These are phyloP conservation scores for Chenopodium album DNA, from an alignment of 148 eudicot species.

Conservation along the genomic window DNA sequence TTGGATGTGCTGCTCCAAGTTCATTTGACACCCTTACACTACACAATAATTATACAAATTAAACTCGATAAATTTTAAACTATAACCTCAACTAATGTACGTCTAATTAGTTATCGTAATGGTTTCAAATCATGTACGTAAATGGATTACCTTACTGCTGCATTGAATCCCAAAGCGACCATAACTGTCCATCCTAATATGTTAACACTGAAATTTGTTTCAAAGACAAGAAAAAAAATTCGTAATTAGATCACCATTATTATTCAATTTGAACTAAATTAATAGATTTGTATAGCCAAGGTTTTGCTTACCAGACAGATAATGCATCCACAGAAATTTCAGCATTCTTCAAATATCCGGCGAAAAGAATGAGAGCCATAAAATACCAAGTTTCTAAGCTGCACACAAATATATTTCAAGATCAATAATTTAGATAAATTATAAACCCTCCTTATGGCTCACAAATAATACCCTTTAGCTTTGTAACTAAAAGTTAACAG, in stretches of 20 bases:
- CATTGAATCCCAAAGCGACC: conserved; percentile 47
- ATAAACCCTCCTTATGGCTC: too few relatives aligned
- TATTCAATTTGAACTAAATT: too few relatives aligned
- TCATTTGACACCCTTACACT: conserved; percentile 66
- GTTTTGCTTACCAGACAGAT: conserved; percentile 46
- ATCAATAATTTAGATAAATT: too few relatives aligned
- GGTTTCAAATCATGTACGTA: too few relatives aligned
- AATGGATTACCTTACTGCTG: conserved; percentile 47
- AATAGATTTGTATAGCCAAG: too few relatives aligned
- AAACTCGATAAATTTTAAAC: neutral
- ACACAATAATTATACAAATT: neutral
- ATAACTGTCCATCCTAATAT: conserved; percentile 46
- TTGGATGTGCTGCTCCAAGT: conserved; percentile 48
- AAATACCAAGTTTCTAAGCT: conserved; percentile 65
- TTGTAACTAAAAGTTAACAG: too few relatives aligned
- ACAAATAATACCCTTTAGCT: too few relatives aligned
- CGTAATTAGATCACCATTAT: too few relatives aligned
- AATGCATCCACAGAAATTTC: conserved; percentile 53
- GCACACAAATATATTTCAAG: conserved; percentile 7
- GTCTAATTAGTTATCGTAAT: too few relatives aligned
- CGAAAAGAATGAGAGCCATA: conserved; percentile 52
- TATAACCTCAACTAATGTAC: too few relatives aligned
- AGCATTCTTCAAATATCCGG: conserved; percentile 61
- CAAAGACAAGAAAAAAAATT: too few relatives aligned
- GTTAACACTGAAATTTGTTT: conserved; percentile 44